phyloP scores from a whole-genome alignment of 305 asterid genomes.

The Nicotiana rustica region DNA sequence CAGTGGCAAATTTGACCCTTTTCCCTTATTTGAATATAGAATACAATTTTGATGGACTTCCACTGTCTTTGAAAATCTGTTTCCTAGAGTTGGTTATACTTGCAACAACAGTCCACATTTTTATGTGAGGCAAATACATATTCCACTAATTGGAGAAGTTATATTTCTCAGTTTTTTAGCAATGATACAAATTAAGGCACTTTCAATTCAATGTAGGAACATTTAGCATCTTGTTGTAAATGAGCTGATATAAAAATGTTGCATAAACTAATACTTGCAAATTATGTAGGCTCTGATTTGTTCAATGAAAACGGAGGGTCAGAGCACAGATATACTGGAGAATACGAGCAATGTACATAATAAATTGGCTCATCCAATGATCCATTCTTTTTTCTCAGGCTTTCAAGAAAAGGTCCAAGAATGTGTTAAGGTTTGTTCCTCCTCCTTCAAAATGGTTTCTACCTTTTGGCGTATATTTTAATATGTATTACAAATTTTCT shows the following conservation, averaged over 20 bases:
- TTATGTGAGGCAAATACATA: background rate
- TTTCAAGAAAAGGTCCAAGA: constrained; percentile 56
- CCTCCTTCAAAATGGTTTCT: constrained; percentile 26
- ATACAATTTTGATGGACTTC: background rate
- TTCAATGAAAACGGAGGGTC: constrained; percentile 35
- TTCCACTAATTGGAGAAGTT: background rate
- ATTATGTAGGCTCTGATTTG: constrained; percentile 42
- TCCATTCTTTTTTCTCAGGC: constrained; percentile 50
- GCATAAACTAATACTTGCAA: constrained; percentile 21
- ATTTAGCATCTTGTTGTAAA: background rate
- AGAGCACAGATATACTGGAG: constrained; percentile 37
- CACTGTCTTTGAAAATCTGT: background rate
- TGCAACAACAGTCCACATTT: background rate
- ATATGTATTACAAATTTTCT: constrained; percentile 4
- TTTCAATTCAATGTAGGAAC: background rate
- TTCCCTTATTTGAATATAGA: too few relatives aligned
- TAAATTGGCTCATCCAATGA: constrained; percentile 42
- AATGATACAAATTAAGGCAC: background rate
- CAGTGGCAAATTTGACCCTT: too few relatives aligned
- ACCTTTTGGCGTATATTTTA: constrained; percentile 30
- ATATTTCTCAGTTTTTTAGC: background rate
- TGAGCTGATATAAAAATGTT: background rate
- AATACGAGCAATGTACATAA: constrained; percentile 38
- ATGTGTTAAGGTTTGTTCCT: constrained; percentile 51
- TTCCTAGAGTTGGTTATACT: background rate